These are phyloP conservation scores for Corniculantispora saksenae DNA, from an alignment of 2,329 filamentous ascomycete genomes.

Conservation along the genomic window DNA sequence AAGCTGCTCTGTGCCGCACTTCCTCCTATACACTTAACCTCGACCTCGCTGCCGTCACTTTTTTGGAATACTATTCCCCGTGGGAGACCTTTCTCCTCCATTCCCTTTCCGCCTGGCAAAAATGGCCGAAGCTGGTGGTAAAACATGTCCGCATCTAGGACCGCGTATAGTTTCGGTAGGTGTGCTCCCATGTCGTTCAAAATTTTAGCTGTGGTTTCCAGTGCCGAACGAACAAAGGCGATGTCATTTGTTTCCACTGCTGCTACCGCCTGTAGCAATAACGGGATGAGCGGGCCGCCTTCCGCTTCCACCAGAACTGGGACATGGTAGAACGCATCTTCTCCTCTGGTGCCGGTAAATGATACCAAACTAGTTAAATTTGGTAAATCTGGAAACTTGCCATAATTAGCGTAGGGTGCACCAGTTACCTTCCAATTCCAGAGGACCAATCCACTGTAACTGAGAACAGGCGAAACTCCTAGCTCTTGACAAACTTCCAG, in stretches of 20 bases:
- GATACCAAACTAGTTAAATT: conserved; percentile 19
- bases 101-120: conserved; percentile 19
- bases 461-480: conserved; percentile 22
- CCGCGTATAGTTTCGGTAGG: conserved; percentile 21
- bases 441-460: conserved; percentile 24
- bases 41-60: conserved; percentile 20
- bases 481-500: conserved; percentile 23
- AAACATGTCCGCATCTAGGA: conserved; percentile 23
- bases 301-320: conserved; percentile 25
- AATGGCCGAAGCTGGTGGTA: conserved; percentile 23
- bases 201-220: conserved; percentile 8
- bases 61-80: conserved; percentile 23
- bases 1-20: conserved; percentile 26
- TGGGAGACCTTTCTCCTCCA: conserved; percentile 22
- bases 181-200: conserved; percentile 21
- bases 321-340: conserved; percentile 24
- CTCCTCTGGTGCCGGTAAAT: conserved; percentile 22
- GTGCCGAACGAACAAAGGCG: conserved; percentile 8
- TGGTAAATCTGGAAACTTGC: conserved; percentile 17
- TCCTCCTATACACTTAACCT: conserved; percentile 22
- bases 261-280: conserved; percentile 20
- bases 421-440: conserved; percentile 24
- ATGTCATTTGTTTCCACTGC: conserved; percentile 6
- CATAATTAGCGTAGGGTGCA: not conserved
- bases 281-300: conserved; percentile 19